Conservation (phyloP, 2,329 filamentous ascomycete genomes). For the Pseudophaeomoniella oleicola region DNA sequence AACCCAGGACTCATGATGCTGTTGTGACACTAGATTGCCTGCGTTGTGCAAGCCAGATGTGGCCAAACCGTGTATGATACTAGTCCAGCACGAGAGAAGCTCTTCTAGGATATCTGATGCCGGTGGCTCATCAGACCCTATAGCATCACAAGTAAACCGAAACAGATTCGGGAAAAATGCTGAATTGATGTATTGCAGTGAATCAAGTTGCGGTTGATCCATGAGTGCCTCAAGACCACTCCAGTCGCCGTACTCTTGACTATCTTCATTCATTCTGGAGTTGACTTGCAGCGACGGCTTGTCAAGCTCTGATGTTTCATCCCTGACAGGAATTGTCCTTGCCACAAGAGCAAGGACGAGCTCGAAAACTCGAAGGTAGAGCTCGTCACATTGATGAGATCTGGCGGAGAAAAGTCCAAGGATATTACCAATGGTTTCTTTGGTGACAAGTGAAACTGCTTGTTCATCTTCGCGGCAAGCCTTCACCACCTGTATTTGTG, state of each 20-base stretch:
- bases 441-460: neutral
- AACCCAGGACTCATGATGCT: neutral
- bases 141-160: neutral
- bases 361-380: neutral
- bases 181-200: neutral
- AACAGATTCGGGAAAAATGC: neutral
- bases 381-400: neutral
- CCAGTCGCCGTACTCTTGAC: neutral
- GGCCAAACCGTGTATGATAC: neutral
- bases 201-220: neutral
- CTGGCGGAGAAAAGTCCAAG: neutral
- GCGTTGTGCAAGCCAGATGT: neutral
- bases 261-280: neutral
- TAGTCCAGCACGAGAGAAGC: neutral
- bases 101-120: neutral
- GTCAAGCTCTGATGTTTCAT: neutral
- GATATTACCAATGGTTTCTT: neutral
- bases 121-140: neutral
- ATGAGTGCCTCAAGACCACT: neutral
- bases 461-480: neutral
- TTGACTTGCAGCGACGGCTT: neutral
- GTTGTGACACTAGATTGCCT: neutral
- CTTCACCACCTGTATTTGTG: neutral
- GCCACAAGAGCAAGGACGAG: neutral
- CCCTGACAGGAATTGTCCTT: neutral